These are phyloP conservation scores for Glonium stellatum DNA, from an alignment of 495 filamentous ascomycete genomes.

Conservation along the genomic window DNA sequence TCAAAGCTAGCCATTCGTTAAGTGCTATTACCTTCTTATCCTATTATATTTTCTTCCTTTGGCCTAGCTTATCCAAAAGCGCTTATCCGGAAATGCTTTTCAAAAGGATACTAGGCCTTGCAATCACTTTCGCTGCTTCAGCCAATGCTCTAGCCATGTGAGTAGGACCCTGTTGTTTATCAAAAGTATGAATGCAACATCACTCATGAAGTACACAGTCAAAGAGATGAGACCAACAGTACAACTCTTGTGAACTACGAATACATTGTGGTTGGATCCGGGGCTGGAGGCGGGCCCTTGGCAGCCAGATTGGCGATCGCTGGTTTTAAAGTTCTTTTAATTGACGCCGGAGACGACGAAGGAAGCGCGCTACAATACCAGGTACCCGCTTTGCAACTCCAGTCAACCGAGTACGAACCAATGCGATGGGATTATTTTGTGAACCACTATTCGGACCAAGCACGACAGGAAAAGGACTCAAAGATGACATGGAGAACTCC, in stretches of 20 bases:
- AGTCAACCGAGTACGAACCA: conserved; percentile 4
- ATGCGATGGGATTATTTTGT: conserved; percentile 31
- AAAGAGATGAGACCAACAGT: too few species aligned
- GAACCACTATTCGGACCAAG: conserved; percentile 25
- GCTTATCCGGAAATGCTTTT: too few species aligned
- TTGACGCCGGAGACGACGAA: conserved; percentile 28
- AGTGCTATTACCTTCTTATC: too few species aligned
- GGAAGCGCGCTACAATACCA: conserved; percentile 17
- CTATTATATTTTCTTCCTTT: too few species aligned
- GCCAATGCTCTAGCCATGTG: too few species aligned
- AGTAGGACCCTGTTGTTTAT: too few species aligned
- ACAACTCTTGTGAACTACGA: conserved; percentile 20
- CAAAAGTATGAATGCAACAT: too few species aligned
- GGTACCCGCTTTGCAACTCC: conserved; percentile 11
- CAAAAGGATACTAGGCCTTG: too few species aligned
- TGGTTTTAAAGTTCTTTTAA: conserved; percentile 24
- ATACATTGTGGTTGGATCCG: conserved; percentile 30
- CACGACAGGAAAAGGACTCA: conserved; percentile 24
- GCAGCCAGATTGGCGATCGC: conserved; percentile 25
- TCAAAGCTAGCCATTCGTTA: too few species aligned
- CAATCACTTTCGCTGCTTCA: too few species aligned
- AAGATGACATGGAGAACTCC: conserved; percentile 26
- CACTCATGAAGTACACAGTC: too few species aligned
- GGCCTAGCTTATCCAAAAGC: too few species aligned
- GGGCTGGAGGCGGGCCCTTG: conserved; percentile 26